Conservation (phyloP, 129 eudicot genomes). For the Glebionis coronaria region DNA sequence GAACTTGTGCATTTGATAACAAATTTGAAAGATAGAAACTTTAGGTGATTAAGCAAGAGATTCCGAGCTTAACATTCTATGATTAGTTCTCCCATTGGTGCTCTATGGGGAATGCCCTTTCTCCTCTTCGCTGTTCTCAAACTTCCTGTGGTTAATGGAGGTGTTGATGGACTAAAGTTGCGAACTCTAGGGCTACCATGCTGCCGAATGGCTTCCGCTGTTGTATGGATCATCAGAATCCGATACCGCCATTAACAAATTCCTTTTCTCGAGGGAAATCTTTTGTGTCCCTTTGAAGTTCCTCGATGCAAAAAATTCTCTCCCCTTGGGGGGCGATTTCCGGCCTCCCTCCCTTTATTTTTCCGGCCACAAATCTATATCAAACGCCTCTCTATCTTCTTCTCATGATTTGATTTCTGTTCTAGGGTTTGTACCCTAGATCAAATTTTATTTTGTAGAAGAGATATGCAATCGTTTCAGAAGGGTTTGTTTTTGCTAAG, state of each 20-base stretch:
- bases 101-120: constrained; percentile 96
- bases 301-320: too few species aligned
- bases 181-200: constrained; percentile 30
- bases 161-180: constrained; percentile 84
- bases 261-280: constrained; percentile 44
- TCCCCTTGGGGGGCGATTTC: too few species aligned
- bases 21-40: constrained; percentile 13
- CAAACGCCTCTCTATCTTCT: too few species aligned
- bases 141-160: constrained; percentile 54
- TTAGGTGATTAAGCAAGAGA: constrained; percentile 22
- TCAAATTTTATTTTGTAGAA: too few species aligned
- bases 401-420: too few species aligned
- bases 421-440: too few species aligned
- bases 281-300: constrained; percentile 47
- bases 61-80: constrained; percentile 50
- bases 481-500: too few species aligned
- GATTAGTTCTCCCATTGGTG: constrained; percentile 74
- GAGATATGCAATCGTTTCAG: too few species aligned
- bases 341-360: too few species aligned
- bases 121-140: constrained; percentile 71
- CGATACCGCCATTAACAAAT: constrained; percentile 28
- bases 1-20: constrained; percentile 24
- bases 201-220: constrained; percentile 43
- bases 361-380: too few species aligned
- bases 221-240: constrained; percentile 74